Base-by-base conservation (phyloP, 2,329 filamentous ascomycete genomes). In the Elsinoe arachidis region DNA sequence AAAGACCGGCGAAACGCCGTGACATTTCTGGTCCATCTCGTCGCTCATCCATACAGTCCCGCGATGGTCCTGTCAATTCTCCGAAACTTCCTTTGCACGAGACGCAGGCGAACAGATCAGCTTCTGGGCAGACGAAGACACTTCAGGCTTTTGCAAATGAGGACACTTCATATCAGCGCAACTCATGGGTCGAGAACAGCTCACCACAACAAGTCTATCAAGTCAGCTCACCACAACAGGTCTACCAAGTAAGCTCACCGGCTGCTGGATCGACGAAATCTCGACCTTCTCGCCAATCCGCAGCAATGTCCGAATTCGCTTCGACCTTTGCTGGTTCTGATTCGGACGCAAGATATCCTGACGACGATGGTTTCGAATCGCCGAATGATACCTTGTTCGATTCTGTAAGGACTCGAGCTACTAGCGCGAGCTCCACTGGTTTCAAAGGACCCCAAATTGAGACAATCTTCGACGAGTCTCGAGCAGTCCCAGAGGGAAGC, bases 401-500 rank as follows among this genome's bases (percentile, higher is more conserved):
- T 73, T 90, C 87, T 30, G 72, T 90, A 63, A 84, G 86, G 55
- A 90, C 87, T 14, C 78, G 80, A 59, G 84, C 80, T 38, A 89
- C 86, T 9, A 79, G 80, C 60, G 86, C 84, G 61, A 78, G 80
- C 56, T 81, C 84, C 59, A 81, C 82, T 34, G 79, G 83, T 47
- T 83, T 88, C 67, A 56, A 56, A 37, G 86, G 85, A 26, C 86
- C 87, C 14, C 74, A 78, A 51, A 83, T 90, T 52, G 87, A 90
- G 66, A 88, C 83, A 21, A 87, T 90, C 76, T 91, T 90, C 69
- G 87, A 91, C 70, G 87, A 91, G 64, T 88, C 86, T 12, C 86
- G 54, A 6, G 21, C 30, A 11, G 37, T 35, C 5, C 26, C 33
- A 9, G 33, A 43, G 10, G 33, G 34, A 5, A 53, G 49, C 10